These are phyloP conservation scores for Cardamine resedifolia DNA, from an alignment of 345 rosid genomes.

Conservation along the genomic window DNA sequence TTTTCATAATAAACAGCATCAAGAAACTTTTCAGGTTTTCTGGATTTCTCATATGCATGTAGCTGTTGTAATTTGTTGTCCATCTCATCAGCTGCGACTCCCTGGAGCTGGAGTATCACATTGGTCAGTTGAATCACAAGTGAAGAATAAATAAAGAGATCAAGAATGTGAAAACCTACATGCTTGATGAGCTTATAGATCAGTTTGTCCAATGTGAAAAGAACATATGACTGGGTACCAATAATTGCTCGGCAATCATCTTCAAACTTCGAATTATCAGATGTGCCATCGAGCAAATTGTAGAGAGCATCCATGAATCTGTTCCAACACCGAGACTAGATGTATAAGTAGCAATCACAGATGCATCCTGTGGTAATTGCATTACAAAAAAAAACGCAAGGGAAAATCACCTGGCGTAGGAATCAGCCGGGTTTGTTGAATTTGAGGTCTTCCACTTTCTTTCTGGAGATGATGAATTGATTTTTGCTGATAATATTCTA, in stretches of 20 bases:
- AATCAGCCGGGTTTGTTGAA: slow-evolving; percentile 64
- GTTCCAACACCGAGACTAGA: slow-evolving; percentile 23
- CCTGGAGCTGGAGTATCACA: slow-evolving; percentile 69
- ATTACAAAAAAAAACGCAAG: neutral
- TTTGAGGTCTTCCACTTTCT: slow-evolving; percentile 86
- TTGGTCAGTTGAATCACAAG: neutral
- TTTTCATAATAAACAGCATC: slow-evolving; percentile 83
- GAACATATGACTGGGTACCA: slow-evolving; percentile 92
- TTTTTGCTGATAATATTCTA: slow-evolving; percentile 86
- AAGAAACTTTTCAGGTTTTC: slow-evolving; percentile 63
- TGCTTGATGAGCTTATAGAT: slow-evolving; percentile 89
- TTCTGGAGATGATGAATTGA: slow-evolving; percentile 84
- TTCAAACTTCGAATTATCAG: slow-evolving; percentile 91
- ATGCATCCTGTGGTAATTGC: neutral
- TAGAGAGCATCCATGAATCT: slow-evolving; percentile 93
- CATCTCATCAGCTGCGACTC: slow-evolving; percentile 78
- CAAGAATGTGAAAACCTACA: slow-evolving; percentile 41
- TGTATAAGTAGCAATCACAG: slow-evolving; percentile 17
- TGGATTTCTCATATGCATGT: slow-evolving; percentile 73
- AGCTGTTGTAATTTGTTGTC: slow-evolving; percentile 88
- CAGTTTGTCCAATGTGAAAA: slow-evolving; percentile 93
- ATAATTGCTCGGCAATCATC: slow-evolving; percentile 96
- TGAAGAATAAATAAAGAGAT: neutral
- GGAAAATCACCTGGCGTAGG: slow-evolving; percentile 70
- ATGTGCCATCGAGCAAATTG: slow-evolving; percentile 90